Base-by-base conservation (phyloP, 192 early-diverging fungal genomes). In the Backusella mclennaniae region DNA sequence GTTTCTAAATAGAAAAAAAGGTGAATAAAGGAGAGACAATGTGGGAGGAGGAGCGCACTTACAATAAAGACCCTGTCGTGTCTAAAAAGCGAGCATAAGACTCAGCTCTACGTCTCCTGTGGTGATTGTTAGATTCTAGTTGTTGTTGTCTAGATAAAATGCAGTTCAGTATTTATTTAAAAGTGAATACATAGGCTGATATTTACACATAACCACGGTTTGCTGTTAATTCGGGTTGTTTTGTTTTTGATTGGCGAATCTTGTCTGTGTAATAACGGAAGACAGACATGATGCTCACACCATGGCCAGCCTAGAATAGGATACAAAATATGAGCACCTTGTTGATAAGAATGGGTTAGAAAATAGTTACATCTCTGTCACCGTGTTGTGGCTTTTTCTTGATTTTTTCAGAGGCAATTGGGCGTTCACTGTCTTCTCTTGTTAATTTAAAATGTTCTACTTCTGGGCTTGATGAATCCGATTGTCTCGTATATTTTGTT, bases 61-160 rank as follows among this genome's bases (percentile, higher is more conserved):
- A 88, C 88, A 73, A 75, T 59, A 90, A 77, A n/a, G 88, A 78
- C 38, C 84, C 84, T 76, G 82, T 81, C n/a, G 87, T 81, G 1
- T 73, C 80, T n/a, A 90, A 76, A 15, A 90, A 83, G 63, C 87
- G 77, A 9, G 83, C 89, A 75, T 84, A 90, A 12, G 89, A 88
- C 8, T 85, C 80, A 3, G 83, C 84, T 36, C 78, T 76, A 66
- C 80, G 81, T 70, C 82, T 66, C 9, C 63, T 69, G 5, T 63
- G 79, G 21, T 41, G 29, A 36, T 84, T 79, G 12, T 75, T 67
- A 23, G 72, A 76, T 35, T 77, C 79, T 38, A 80, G 63, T 59
- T 78, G 82, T 52, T 80, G 76, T 59, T 80, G 79, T 19, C 33
- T 66, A 67, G 8, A 38, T 1, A 21, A 7, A 7, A 49, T 49